phyloP scores from a whole-genome alignment of 345 rosid species.

The Diplotaxis tenuifolia region DNA sequence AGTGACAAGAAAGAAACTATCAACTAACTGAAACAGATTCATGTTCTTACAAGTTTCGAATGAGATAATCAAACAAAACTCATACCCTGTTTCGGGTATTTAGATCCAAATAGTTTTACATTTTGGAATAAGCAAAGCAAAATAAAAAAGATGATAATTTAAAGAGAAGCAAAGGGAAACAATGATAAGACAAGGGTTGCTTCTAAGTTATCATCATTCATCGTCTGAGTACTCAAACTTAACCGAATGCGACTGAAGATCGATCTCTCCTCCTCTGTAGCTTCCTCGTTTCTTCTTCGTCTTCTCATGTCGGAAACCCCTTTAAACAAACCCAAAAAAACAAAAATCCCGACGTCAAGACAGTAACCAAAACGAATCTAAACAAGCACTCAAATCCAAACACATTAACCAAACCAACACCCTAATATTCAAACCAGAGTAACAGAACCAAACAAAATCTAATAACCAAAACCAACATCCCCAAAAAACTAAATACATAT shows the following conservation, averaged over 20 bases:
- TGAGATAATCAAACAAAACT: slow-evolving; percentile 16
- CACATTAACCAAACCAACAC: background rate
- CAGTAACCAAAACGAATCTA: background rate
- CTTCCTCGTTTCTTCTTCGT: slow-evolving; percentile 96
- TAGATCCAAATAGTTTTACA: slow-evolving; percentile 9
- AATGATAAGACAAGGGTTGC: background rate
- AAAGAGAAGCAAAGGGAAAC: background rate
- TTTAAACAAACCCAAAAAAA: background rate
- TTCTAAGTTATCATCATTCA: slow-evolving; percentile 39
- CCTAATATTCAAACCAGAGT: background rate
- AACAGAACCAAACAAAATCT: too few species aligned
- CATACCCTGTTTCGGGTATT: slow-evolving; percentile 13
- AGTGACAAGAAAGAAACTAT: slow-evolving; percentile 4
- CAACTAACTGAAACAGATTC: slow-evolving; percentile 1
- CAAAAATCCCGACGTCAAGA: background rate
- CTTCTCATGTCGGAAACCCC: slow-evolving; percentile 82
- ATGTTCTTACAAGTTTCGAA: slow-evolving; percentile 10
- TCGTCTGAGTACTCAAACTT: slow-evolving; percentile 88
- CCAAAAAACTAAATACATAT: background rate
- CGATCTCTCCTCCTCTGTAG: slow-evolving; percentile 94
- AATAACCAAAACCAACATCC: background rate
- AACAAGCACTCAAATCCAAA: background rate
- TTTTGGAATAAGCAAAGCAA: background rate
- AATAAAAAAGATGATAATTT: background rate
- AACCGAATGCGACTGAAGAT: slow-evolving; percentile 70